Conservation (phyloP, 2,329 filamentous ascomycete species). For the Alternaria burnsii region DNA sequence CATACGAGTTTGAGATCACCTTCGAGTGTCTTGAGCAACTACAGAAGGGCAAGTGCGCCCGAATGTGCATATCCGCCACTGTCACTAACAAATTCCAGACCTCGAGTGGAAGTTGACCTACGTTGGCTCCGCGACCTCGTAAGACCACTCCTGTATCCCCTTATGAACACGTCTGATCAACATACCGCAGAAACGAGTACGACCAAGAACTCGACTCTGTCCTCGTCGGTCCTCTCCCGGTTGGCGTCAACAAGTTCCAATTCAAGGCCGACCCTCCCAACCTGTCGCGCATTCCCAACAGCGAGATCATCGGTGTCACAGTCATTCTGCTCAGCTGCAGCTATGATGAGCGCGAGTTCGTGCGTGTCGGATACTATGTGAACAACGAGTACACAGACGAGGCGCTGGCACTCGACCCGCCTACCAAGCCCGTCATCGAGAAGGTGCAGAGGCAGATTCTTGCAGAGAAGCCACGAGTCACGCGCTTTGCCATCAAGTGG, state of each 20-base stretch:
- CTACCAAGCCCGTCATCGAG: slow-evolving; percentile 90
- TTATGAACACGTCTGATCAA: slow-evolving; percentile 18
- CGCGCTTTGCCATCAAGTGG: slow-evolving; percentile 99
- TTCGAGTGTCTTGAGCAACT: slow-evolving; percentile 96
- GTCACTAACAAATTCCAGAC: slow-evolving; percentile 64
- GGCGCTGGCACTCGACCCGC: slow-evolving; percentile 87
- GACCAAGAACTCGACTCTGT: slow-evolving; percentile 98
- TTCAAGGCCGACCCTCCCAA: slow-evolving; percentile 96
- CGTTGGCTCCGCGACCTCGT: slow-evolving; percentile 97
- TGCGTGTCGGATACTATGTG: slow-evolving; percentile 98
- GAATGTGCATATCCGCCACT: neutral
- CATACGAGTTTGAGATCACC: slow-evolving; percentile 98
- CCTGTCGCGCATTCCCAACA: slow-evolving; percentile 87
- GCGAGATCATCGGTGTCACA: slow-evolving; percentile 95
- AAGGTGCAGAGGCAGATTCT: slow-evolving; percentile 91
- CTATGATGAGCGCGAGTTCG: slow-evolving; percentile 96
- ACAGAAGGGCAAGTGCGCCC: slow-evolving; percentile 75
- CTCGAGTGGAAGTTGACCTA: slow-evolving; percentile 99
- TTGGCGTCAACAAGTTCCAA: slow-evolving; percentile 98
- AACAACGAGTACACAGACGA: slow-evolving; percentile 99
- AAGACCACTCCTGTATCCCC: slow-evolving; percentile 54
- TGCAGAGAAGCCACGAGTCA: slow-evolving; percentile 96
- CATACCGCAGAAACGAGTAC: slow-evolving; percentile 77
- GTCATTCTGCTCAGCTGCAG: slow-evolving; percentile 96
- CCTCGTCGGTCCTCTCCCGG: slow-evolving; percentile 94